A percentile compares a stretch with the other conserved stretches of the same genome.
Evolutionary conservation across 1,284 basidiomycete species (phyloP).

Genomic region (Ganoderma leucocontextum): DNA sequence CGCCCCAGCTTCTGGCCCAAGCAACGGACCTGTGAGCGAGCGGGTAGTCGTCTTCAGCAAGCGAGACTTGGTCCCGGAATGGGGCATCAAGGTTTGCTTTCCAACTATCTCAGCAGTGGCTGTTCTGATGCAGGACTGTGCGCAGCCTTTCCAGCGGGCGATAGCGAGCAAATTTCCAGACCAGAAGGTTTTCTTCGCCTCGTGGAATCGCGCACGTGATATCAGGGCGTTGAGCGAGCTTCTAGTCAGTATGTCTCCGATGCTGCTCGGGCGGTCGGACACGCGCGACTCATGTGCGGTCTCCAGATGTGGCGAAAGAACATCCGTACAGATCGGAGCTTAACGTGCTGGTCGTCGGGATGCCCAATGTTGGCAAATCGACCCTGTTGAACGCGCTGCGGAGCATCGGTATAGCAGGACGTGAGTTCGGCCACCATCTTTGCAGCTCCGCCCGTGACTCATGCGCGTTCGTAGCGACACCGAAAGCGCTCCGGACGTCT

Average conservation of each 20-base stretch:
- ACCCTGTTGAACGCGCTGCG: constrained; percentile 93
- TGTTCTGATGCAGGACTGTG: constrained; percentile 10
- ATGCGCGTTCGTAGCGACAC: constrained; percentile 52
- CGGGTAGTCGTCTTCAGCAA: constrained; percentile 95
- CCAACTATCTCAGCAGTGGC: neutral
- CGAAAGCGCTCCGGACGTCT: constrained; percentile 91
- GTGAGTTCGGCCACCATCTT: constrained; percentile 50
- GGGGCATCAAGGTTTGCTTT: constrained; percentile 80
- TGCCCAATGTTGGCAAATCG: constrained; percentile 99
- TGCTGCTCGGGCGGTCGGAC: constrained; percentile 8
- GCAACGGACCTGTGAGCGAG: constrained; percentile 62
- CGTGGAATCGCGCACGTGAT: constrained; percentile 71
- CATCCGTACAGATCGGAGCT: constrained; percentile 76
- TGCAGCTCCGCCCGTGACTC: constrained; percentile 2
- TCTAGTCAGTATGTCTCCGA: constrained; percentile 71
- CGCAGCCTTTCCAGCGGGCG: constrained; percentile 73
- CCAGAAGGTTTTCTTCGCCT: constrained; percentile 73
- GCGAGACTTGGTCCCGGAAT: constrained; percentile 87
- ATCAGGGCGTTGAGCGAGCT: constrained; percentile 68
- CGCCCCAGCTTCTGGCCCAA: constrained; percentile 18
- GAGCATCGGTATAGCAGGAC: constrained; percentile 86
- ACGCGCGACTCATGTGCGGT: constrained; percentile 7
- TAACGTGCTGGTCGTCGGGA: constrained; percentile 92
- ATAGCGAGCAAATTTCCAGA: constrained; percentile 74
- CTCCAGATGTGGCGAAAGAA: constrained; percentile 74